Evolutionary conservation across 2,329 filamentous ascomycete species (phyloP).

Genomic region (Nectriaceae sp.): DNA sequence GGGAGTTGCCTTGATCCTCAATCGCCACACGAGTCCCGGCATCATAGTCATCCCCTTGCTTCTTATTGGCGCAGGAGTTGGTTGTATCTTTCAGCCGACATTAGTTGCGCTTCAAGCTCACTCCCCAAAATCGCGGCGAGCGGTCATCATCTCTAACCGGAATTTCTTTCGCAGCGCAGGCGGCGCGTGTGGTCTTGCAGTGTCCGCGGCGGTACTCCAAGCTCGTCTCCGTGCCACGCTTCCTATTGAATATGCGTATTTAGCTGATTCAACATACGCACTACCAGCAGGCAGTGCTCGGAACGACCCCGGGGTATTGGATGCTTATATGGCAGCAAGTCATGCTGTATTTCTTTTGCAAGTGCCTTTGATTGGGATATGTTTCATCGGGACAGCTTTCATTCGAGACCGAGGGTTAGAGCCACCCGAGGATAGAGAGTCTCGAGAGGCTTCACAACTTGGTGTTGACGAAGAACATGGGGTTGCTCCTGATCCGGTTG

Average conservation of each 20-base stretch:
- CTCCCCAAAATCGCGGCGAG: constrained; percentile 56
- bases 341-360: constrained; percentile 10
- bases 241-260: constrained; percentile 6
- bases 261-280: constrained; percentile 10
- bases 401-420: constrained; percentile 9
- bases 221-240: constrained; percentile 9
- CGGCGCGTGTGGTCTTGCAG: constrained; percentile 56
- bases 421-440: constrained; percentile 2
- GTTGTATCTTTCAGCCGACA: constrained; percentile 48
- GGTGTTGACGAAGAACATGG: neutral
- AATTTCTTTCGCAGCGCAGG: constrained; percentile 65
- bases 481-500: too few species aligned
- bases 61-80: constrained; percentile 54
- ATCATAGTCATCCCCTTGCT: constrained; percentile 51
- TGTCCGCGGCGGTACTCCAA: constrained; percentile 53
- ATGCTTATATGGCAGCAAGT: constrained; percentile 12
- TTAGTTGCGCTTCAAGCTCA: constrained; percentile 62
- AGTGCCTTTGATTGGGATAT: constrained; percentile 7
- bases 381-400: constrained; percentile 9
- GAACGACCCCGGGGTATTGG: constrained; percentile 1
- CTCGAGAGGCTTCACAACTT: neutral
- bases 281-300: constrained; percentile 1
- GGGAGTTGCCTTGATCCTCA: constrained; percentile 54
- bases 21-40: constrained; percentile 43
- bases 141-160: constrained; percentile 62